Percentiles rank a stretch among this genome's conserved stretches.
phyloP scores from a whole-genome alignment of 1,139 yeast genomes.

The Candida sanyaensis region DNA sequence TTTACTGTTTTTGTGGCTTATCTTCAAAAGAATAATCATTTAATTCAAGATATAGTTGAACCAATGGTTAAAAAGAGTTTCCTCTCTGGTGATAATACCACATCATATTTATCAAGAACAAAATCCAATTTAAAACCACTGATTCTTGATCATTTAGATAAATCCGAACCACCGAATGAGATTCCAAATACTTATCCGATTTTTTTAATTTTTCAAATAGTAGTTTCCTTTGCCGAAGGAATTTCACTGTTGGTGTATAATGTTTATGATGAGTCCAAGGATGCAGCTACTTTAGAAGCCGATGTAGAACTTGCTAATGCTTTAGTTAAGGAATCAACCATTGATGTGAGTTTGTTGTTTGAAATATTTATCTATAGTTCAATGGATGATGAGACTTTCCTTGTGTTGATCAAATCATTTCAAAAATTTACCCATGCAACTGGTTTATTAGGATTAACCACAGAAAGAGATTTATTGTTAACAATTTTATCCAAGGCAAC shows the following conservation, averaged over 20 bases:
- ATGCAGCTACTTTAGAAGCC: slow-evolving; percentile 28
- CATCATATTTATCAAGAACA: slow-evolving; percentile 23
- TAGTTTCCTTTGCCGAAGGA: slow-evolving; percentile 66
- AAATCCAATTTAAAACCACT: slow-evolving; percentile 48
- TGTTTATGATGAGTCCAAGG: slow-evolving; percentile 30
- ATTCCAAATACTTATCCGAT: slow-evolving; percentile 65
- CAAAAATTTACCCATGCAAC: slow-evolving; percentile 83
- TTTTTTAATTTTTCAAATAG: slow-evolving; percentile 57
- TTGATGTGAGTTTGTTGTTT: slow-evolving; percentile 48
- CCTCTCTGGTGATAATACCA: not conserved
- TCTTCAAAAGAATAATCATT: slow-evolving; percentile 28
- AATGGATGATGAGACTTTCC: slow-evolving; percentile 68
- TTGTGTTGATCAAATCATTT: slow-evolving; percentile 63
- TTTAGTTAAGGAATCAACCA: slow-evolving; percentile 46
- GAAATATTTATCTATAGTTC: slow-evolving; percentile 60
- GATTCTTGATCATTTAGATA: slow-evolving; percentile 76
- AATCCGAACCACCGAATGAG: slow-evolving; percentile 63
- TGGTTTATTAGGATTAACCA: slow-evolving; percentile 63
- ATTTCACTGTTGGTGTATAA: slow-evolving; percentile 56
- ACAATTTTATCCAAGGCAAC: slow-evolving; percentile 57
- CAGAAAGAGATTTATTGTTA: slow-evolving; percentile 63
- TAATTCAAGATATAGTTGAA: slow-evolving; percentile 38
- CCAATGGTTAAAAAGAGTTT: slow-evolving; percentile 14
- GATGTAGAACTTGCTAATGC: slow-evolving; percentile 41
- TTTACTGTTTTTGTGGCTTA: slow-evolving; percentile 45